phyloP scores from a whole-genome alignment of 2,329 filamentous ascomycete species.

The Chrysosporium queenslandicum region DNA sequence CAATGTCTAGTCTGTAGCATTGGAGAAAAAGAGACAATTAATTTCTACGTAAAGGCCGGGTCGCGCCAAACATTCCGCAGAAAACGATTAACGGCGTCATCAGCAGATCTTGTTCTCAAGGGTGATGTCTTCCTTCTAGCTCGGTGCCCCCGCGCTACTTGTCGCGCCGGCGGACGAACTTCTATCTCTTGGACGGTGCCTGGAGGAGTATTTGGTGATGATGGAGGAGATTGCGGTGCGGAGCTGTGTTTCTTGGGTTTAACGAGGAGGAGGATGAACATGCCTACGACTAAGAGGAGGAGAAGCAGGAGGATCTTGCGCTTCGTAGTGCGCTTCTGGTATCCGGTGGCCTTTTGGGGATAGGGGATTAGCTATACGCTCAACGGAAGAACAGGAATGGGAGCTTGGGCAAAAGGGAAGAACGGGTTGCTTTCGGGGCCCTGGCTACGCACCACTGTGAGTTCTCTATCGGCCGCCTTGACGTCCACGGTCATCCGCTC shows the following conservation, averaged over 20 bases:
- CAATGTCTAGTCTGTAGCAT: not conserved
- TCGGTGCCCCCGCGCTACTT: not conserved
- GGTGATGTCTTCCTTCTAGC: conserved; percentile 2
- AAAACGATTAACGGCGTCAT: not conserved
- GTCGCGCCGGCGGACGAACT: conserved; percentile 12
- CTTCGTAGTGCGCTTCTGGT: conserved; percentile 81
- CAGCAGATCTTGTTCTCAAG: not conserved
- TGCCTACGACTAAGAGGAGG: conserved; percentile 67
- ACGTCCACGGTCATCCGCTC: conserved; percentile 91
- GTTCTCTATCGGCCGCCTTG: conserved; percentile 83
- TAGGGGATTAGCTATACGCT: conserved; percentile 11
- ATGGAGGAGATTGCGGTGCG: conserved; percentile 19
- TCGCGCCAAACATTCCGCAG: not conserved
- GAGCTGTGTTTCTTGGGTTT: conserved; percentile 54
- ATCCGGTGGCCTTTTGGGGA: conserved; percentile 65
- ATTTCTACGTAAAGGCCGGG: not conserved
- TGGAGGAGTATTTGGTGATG: conserved; percentile 20
- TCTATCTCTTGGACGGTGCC: conserved; percentile 3
- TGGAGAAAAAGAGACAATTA: not conserved
- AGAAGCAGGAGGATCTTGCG: conserved; percentile 88
- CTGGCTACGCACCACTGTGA: conserved; percentile 58
- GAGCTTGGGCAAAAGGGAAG: not conserved
- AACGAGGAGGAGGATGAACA: conserved; percentile 73
- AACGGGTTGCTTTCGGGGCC: not conserved
- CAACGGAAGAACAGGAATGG: too few relatives aligned